A percentile compares a stretch with the other conserved stretches of the same genome.
Evolutionary conservation across 345 rosid genomes (phyloP).

Genomic region (Euphorbia peplus): DNA sequence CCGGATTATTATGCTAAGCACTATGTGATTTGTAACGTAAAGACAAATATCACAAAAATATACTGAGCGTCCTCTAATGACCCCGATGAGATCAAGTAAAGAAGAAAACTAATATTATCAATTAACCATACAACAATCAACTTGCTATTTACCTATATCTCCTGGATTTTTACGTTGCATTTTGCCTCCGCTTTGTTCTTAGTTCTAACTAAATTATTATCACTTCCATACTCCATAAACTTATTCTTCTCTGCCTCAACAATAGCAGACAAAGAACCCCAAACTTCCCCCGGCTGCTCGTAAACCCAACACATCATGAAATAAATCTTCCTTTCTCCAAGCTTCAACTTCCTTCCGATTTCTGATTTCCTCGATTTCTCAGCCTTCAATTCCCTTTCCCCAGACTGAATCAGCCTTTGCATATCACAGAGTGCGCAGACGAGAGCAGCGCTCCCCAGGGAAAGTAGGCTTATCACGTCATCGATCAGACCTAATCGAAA

Average conservation of each 20-base stretch:
- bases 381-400: conserved; percentile 42
- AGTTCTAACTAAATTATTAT: conserved; percentile 18
- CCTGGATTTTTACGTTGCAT: conserved; percentile 57
- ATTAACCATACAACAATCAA: no score
- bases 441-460: conserved; percentile 57
- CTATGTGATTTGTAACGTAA: no score
- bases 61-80: no score
- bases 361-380: conserved; percentile 43
- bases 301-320: conserved; percentile 91
- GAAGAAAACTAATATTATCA: no score
- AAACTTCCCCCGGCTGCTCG: conserved; percentile 62
- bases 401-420: conserved; percentile 59
- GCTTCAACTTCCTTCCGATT: conserved; percentile 58
- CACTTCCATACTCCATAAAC: conserved; percentile 28
- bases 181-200: conserved; percentile 24
- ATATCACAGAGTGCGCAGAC: conserved; percentile 71
- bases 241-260: conserved; percentile 53
- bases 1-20: no score
- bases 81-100: no score
- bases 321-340: conserved; percentile 68
- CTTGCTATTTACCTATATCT: conserved; percentile 29
- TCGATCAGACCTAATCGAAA: conserved; percentile 60
- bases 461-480: conserved; percentile 50
- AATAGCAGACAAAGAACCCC: conserved; percentile 51
- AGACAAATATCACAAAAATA: no score